Base-by-base conservation (phyloP, 2,329 filamentous ascomycete genomes). In the Fusarium musae region DNA sequence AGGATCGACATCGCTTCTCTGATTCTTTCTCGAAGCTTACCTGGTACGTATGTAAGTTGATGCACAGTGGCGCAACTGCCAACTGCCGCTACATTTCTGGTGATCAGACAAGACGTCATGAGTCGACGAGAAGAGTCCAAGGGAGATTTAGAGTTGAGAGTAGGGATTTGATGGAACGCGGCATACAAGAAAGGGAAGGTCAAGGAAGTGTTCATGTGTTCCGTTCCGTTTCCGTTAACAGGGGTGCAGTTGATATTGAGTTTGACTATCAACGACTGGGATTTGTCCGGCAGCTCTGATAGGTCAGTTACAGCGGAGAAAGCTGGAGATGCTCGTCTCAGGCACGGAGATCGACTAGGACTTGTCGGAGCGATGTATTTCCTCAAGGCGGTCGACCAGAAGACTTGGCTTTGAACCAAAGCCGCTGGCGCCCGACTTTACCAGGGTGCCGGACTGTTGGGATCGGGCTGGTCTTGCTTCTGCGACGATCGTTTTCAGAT, bases 331-430 rank as follows among this genome's bases (percentile, higher is more conserved):
- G 30, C 42, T 67, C 59, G 70, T 74, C 70, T 74, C 70, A 73
- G 70, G 70, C 71, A 73, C 59, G 56, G 56, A 69, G 70, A 74
- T 73, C 70, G 63, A 58, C 63, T 42, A 47, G 57, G 26, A 56
- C 40, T 57, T 71, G 47, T 72, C 68, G 69, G 68, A 39, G 68
- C 69, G 56, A 66, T 40, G 53, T 16, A 47, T 40, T 66, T 39
- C 52, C 72, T 70, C 36, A 65, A 74, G 70, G 70, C 47, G 66
- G 70, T 63, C 36, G 62, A 74, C 42, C 70, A 73, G 63, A 70
- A 71, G 70, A 77, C 68, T 67, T 77, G 75, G 75, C 75, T 74
- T 75, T 75, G 67, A 63, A 61, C 73, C 70, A 64, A 76, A 69
- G 66, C 73, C 73, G 69, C 75, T 76, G 75, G 73, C 75, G 75